Evolutionary conservation across 2,329 filamentous ascomycete genomes (phyloP).

Genomic region (Aspergillus ochraceus): DNA sequence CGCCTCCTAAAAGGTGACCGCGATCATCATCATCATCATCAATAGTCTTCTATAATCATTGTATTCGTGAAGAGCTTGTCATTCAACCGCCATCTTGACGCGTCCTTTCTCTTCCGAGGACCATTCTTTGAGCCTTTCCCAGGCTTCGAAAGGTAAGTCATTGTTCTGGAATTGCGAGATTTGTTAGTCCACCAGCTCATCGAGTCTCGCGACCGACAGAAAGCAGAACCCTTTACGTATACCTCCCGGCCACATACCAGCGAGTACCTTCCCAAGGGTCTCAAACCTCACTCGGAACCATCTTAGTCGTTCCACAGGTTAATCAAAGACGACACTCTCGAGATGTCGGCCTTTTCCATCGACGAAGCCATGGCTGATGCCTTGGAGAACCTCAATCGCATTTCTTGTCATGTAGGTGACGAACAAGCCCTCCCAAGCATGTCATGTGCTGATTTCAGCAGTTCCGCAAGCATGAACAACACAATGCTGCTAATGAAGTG

Average conservation of each 20-base stretch:
- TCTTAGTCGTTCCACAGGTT: not conserved
- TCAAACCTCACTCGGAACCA: not conserved
- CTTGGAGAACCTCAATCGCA: conserved; percentile 25
- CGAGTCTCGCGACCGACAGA: not conserved
- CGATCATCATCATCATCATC: not conserved
- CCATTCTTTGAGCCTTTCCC: not conserved
- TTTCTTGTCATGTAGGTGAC: conserved; percentile 29
- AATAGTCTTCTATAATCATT: not conserved
- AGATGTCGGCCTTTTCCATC: conserved; percentile 21
- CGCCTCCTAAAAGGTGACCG: not conserved
- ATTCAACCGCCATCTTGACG: not conserved
- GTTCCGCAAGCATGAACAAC: conserved; percentile 32
- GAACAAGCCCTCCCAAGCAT: not conserved
- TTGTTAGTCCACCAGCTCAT: not conserved
- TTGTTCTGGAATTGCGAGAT: not conserved
- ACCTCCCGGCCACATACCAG: not conserved
- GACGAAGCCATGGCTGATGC: conserved; percentile 32
- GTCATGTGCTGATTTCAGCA: conserved; percentile 10
- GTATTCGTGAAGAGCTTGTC: not conserved
- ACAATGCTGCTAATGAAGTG: conserved; percentile 35
- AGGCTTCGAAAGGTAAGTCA: conserved; percentile 7
- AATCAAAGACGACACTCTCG: not conserved
- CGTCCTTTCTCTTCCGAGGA: not conserved
- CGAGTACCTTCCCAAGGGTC: not conserved
- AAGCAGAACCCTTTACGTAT: not conserved